Percentiles rank a stretch among this genome's conserved stretches.
Conservation (phyloP, 1,284 basidiomycete genomes). For the Mixia osmundae region DNA sequence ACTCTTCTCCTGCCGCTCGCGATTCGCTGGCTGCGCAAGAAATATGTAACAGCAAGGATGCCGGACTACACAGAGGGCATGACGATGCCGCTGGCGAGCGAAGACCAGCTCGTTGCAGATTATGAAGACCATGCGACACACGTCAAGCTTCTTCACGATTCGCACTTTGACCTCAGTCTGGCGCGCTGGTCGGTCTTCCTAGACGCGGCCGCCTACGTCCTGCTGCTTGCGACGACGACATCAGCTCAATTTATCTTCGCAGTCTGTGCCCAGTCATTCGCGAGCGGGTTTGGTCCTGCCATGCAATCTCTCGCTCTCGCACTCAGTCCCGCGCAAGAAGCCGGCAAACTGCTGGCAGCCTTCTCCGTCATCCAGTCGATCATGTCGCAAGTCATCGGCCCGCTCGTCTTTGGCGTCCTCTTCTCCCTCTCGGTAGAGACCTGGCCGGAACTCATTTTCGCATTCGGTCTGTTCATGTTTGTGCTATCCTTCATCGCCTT, state of each 20-base stretch:
- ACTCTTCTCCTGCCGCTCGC: slow-evolving; percentile 11
- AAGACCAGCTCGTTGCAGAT: neutral
- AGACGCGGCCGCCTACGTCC: slow-evolving; percentile 9
- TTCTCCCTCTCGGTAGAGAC: slow-evolving; percentile 37
- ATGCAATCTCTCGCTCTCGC: slow-evolving; percentile 40
- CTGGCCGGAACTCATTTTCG: slow-evolving; percentile 32
- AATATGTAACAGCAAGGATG: neutral
- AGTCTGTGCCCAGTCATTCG: slow-evolving; percentile 31
- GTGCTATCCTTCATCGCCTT: neutral
- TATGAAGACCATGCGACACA: slow-evolving; percentile 12
- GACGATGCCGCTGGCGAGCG: no score
- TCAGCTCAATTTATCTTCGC: slow-evolving; percentile 1
- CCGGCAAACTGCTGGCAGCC: slow-evolving; percentile 42
- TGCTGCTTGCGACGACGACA: neutral
- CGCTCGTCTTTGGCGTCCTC: slow-evolving; percentile 34
- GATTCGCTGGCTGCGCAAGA: slow-evolving; percentile 7
- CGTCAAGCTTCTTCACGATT: slow-evolving; percentile 12
- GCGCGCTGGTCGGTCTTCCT: slow-evolving; percentile 8
- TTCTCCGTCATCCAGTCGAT: slow-evolving; percentile 42
- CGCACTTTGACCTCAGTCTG: slow-evolving; percentile 13
- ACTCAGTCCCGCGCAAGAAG: slow-evolving; percentile 27
- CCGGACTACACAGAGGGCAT: neutral
- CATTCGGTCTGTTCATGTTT: slow-evolving; percentile 5
- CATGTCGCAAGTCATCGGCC: slow-evolving; percentile 30
- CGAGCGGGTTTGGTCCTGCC: slow-evolving; percentile 37